Base-by-base conservation (phyloP, 192 early-diverging fungal species). In the Lobulomyces angularis region DNA sequence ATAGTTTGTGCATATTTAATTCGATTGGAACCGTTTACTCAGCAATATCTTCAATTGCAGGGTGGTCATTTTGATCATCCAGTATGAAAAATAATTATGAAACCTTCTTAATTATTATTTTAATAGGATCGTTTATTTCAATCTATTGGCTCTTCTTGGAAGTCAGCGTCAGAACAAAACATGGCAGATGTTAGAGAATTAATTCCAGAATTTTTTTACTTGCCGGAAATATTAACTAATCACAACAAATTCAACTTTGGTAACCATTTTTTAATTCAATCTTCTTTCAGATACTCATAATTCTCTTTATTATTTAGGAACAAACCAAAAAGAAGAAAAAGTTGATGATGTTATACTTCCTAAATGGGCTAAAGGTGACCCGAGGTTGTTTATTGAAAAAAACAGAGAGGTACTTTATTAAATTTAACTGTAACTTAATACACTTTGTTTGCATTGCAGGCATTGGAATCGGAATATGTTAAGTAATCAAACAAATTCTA, bases 1-100 rank as follows among this genome's bases (percentile, higher is more conserved):
- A 78, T 84, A 33, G 87, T 90, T 1, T 78, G 87, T 17, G 86
- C 83, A 21, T 96, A 85, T 48, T 52, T 96, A 40, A 73, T 96
- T 14, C 73, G 92, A 8, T 49, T 86, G 23, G 90, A 96, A 48
- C 92, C 92, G 5, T 96, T 90, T 56, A 82, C 88, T 0, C 74
- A 79, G 17, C 69, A 83, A 36, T 83, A 83, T 50, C 44, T 83
- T 24, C 80, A 81, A 27, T 60, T 83, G 2, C 69, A 71, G 43
- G 65, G 55, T 18, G 69, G 69, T 1, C 64, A 71, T 38, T 71
- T 71, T 48, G 69, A 71, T 37, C 69, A 71, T 46, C 58, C 69
- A 5, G 29, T 8, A n/a, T n/a, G n/a, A n/a, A n/a, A n/a, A n/a
- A n/a, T n/a, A n/a, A n/a, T n/a, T n/a, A n/a, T n/a, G n/a, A n/a